Evolutionary conservation across 257 asterid genomes (phyloP).

Genomic region (Nicotiana noctiflora): DNA sequence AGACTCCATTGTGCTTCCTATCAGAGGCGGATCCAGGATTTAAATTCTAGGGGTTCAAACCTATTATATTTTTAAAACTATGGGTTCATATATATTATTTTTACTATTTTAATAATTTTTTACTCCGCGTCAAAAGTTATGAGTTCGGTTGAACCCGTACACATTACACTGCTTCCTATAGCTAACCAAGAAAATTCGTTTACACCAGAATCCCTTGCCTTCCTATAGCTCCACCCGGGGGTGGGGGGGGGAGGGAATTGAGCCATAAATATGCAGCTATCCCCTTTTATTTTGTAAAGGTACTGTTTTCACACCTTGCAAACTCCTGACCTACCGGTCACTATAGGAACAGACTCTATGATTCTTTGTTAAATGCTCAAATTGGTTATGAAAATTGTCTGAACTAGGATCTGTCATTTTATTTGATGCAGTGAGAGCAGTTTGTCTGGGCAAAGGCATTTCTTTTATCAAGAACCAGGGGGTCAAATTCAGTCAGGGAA

Average conservation of each 20-base stretch:
- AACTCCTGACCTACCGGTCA: background rate
- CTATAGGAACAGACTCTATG: background rate
- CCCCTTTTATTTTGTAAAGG: background rate
- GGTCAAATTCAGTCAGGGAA: conserved; percentile 52
- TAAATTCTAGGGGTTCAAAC: no score
- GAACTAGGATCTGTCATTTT: background rate
- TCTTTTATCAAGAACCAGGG: conserved; percentile 48
- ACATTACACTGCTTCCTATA: no score
- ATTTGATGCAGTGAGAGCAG: conserved; percentile 61
- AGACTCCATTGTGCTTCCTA: no score
- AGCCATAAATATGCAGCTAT: background rate
- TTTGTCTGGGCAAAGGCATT: conserved; percentile 60
- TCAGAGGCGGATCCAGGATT: no score
- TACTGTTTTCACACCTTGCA: background rate
- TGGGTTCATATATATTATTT: no score
- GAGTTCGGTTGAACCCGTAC: no score
- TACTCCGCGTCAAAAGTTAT: no score
- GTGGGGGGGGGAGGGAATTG: background rate
- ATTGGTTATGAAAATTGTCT: background rate
- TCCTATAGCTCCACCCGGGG: no score
- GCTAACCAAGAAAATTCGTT: no score
- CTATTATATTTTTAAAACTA: no score
- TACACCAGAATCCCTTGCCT: no score
- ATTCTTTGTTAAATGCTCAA: background rate
- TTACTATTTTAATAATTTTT: no score